Evolutionary conservation across 2,329 filamentous ascomycete species (phyloP).

Genomic region (Diplocarpon mali): DNA sequence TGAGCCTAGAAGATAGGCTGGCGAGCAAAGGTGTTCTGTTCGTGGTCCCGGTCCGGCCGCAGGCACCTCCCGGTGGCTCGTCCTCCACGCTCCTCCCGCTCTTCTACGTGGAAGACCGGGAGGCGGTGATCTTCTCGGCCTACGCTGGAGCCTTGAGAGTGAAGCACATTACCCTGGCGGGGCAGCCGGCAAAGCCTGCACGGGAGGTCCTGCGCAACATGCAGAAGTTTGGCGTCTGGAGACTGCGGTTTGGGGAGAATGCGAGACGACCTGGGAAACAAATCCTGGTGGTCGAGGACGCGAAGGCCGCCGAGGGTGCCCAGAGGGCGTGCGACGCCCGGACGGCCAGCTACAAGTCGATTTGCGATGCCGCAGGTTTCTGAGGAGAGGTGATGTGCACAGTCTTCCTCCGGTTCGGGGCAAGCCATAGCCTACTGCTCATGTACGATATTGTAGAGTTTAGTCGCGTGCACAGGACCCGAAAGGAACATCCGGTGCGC

Average conservation of each 20-base stretch:
- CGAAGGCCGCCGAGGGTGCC: neutral
- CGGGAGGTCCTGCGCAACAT: neutral
- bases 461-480: too few relatives aligned
- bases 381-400: neutral
- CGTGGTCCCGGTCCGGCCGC: neutral
- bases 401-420: too few relatives aligned
- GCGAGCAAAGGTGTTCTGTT: neutral
- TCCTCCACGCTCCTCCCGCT: neutral
- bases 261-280: neutral
- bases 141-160: constrained; percentile 7
- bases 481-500: too few relatives aligned
- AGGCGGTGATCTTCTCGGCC: constrained; percentile 10
- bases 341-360: neutral
- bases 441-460: too few relatives aligned
- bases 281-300: neutral
- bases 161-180: constrained; percentile 12
- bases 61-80: neutral
- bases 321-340: neutral
- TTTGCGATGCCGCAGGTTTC: neutral
- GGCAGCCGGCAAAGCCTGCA: neutral
- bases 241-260: neutral
- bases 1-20: neutral
- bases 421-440: too few relatives aligned
- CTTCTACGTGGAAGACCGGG: constrained; percentile 11
- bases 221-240: neutral